Evolutionary conservation across 345 rosid genomes (phyloP).

Genomic region (Syzygium grande): DNA sequence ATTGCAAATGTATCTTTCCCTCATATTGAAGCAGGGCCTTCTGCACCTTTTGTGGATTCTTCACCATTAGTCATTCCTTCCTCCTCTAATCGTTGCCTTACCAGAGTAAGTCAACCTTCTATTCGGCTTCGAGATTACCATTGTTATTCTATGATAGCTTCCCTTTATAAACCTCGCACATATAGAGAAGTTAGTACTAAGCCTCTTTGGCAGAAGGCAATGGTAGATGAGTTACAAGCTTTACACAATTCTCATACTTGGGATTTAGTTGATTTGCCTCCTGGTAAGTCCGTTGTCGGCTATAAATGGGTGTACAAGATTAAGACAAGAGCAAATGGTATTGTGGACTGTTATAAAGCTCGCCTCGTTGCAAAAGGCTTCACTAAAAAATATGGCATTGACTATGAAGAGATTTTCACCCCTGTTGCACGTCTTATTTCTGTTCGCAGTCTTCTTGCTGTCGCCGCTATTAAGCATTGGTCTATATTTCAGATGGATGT

Average conservation of each 20-base stretch:
- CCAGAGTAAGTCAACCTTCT: not conserved
- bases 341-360: not conserved
- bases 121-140: not conserved
- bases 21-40: not conserved
- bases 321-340: not conserved
- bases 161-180: not conserved
- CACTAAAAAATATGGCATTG: not conserved
- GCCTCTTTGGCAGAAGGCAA: not conserved
- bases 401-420: not conserved
- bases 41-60: not conserved
- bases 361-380: not conserved
- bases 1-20: not conserved
- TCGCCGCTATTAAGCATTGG: accelerated
- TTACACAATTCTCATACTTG: too few relatives aligned
- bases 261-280: not conserved
- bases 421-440: not conserved
- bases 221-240: not conserved
- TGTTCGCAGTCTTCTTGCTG: not conserved
- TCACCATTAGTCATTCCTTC: not conserved
- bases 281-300: not conserved
- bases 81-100: accelerated
- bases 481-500: not conserved
- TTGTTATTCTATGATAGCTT: not conserved
- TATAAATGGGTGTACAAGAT: not conserved
- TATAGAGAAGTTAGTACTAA: not conserved